These are phyloP conservation scores for Juglanconis oblonga DNA, from an alignment of 2,329 filamentous ascomycete genomes.

Conservation along the genomic window DNA sequence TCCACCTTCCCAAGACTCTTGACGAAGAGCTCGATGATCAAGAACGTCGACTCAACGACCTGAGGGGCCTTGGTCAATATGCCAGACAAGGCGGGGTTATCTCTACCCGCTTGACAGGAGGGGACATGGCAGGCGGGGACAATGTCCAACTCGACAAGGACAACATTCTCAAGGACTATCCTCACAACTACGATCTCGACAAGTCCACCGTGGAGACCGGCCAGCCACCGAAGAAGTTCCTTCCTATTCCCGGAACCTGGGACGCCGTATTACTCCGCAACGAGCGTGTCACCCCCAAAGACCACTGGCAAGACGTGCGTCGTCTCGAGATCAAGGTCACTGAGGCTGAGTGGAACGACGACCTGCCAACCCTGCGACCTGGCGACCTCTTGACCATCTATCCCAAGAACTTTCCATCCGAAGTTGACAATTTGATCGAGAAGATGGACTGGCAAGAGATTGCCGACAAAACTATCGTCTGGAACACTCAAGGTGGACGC, in stretches of 20 bases:
- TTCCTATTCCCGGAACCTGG: conserved; percentile 58
- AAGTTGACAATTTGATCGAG: conserved; percentile 75
- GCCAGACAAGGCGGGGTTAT: conserved; percentile 1
- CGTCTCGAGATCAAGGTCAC: conserved; percentile 61
- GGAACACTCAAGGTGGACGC: not conserved
- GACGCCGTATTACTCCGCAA: conserved; percentile 63
- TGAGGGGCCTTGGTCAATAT: not conserved
- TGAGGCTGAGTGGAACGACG: conserved; percentile 13
- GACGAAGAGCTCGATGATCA: conserved; percentile 18
- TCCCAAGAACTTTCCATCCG: conserved; percentile 80
- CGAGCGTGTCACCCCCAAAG: conserved; percentile 66
- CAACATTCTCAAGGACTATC: conserved; percentile 34
- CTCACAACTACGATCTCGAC: conserved; percentile 30
- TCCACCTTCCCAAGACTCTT: conserved; percentile 19
- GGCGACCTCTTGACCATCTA: conserved; percentile 80
- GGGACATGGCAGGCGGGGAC: conserved; percentile 12
- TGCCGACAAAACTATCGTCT: conserved; percentile 59
- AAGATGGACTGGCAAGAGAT: conserved; percentile 75
- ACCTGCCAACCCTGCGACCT: conserved; percentile 49
- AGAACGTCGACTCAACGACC: conserved; percentile 13
- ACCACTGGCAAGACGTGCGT: conserved; percentile 94
- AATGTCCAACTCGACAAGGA: conserved; percentile 28
- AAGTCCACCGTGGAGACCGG: conserved; percentile 19
- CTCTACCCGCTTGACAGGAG: conserved; percentile 20
- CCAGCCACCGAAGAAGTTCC: conserved; percentile 30